Base-by-base conservation (phyloP, 768 basidiomycete species). In the Dioszegia aurantiaca region DNA sequence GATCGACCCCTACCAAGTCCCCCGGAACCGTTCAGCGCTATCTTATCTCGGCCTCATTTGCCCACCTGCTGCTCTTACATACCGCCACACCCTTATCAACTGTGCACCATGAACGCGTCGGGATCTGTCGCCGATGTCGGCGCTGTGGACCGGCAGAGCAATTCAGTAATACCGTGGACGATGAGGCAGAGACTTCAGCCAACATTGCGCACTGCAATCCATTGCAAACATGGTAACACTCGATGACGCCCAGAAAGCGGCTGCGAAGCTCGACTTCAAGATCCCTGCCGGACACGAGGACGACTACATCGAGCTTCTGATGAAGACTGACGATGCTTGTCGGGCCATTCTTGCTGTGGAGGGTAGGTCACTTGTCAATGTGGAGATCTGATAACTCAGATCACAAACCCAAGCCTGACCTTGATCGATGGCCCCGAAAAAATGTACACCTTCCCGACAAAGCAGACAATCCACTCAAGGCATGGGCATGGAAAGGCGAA, bases 401-500 rank as follows among this genome's bases (percentile, higher is more conserved):
- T 40, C 65, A 72, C 62, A 56, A 61, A 19, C 63, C 70, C 21
- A 40, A 48, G 4, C 60, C 61, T 31, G 64, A 70, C 60, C 31
- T 47, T 23, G 44, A 59, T 11, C 19, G 36, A 14, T 74, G 47
- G 31, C 72, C 72, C 6, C 60, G 72, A 4, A 56, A 17, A 11
- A 55, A 74, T 33, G 62, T 74, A 21, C 64, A 69, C 23, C 61
- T 62, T 5, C 69, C 72, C 0, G 17, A 43, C 3, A 41, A n/a
- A 4, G 51, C 55, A 3, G 69, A 69, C 12, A 69, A 74, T 44
- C 55, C 59, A 10, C 49, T 60, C 23, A 28, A 46, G 17, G 72
- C 63, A 0, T 74, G 67, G 69, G 64, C 65, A 8, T 71, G 62
- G 62, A 46, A 58, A 21, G 58, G 49, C 9, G 55, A 62, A 14